phyloP scores from a whole-genome alignment of 306 rosid genomes.

The Trifolium repens region DNA sequence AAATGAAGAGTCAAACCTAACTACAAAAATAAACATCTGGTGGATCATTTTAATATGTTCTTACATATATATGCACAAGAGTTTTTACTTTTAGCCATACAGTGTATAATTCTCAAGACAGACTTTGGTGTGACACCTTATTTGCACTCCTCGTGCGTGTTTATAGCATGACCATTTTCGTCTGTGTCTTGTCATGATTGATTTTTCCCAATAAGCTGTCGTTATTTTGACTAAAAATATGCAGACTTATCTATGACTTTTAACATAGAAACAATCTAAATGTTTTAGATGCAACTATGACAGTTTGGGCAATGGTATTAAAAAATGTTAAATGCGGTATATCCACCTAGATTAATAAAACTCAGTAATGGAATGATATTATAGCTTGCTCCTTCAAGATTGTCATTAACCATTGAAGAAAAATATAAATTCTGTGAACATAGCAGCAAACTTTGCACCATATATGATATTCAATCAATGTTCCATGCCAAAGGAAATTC shows the following conservation, averaged over 20 bases:
- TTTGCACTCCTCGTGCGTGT: slow-evolving; percentile 23
- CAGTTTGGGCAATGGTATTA: slow-evolving; percentile 10
- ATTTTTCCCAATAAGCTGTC: slow-evolving; percentile 9
- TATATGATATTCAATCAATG: background rate
- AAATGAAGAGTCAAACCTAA: slow-evolving; percentile 17
- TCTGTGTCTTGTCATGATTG: background rate
- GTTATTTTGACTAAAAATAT: background rate
- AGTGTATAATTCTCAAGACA: slow-evolving; percentile 13
- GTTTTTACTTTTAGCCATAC: slow-evolving; percentile 4
- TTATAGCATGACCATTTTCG: background rate
- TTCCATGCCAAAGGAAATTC: slow-evolving; percentile 30
- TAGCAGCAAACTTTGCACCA: background rate
- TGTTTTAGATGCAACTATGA: slow-evolving; percentile 22
- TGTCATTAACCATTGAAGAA: slow-evolving; percentile 16
- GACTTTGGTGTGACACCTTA: background rate
- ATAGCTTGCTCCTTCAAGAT: background rate
- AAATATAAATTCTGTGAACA: slow-evolving; percentile 15
- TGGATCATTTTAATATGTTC: slow-evolving; percentile 7
- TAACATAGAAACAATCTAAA: background rate
- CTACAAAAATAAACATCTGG: background rate
- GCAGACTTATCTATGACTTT: slow-evolving; percentile 7
- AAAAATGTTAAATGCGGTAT: slow-evolving; percentile 10
- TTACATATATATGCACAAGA: background rate
- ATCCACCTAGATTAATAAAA: slow-evolving; percentile 23
- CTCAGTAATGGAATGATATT: slow-evolving; percentile 1